phyloP scores from a whole-genome alignment of 768 basidiomycete species.

The Strobilomyces dryophilus region DNA sequence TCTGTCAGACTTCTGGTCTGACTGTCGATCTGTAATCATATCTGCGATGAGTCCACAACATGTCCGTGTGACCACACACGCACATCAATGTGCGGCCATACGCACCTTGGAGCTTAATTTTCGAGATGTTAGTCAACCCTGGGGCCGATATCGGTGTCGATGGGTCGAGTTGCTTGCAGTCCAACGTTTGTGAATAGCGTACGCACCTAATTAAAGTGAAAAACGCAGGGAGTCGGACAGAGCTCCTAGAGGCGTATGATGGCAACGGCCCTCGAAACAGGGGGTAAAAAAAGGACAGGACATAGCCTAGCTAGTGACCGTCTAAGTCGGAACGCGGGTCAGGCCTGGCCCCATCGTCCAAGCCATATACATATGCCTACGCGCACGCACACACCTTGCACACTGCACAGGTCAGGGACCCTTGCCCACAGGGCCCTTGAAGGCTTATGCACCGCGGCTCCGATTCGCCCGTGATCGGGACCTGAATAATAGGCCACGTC shows the following conservation, averaged over 20 bases:
- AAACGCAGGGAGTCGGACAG: not conserved
- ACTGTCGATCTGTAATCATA: not conserved
- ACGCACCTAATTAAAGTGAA: not conserved
- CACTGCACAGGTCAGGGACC: not conserved
- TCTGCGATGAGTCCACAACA: not conserved
- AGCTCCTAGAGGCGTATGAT: not conserved
- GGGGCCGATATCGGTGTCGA: no score
- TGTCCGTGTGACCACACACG: not conserved
- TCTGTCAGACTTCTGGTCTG: not conserved
- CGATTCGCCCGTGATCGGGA: conserved; percentile 1
- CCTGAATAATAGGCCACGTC: not conserved
- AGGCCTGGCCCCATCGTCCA: not conserved
- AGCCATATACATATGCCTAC: no score
- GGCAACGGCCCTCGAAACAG: not conserved
- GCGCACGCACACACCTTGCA: not conserved
- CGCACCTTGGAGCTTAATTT: not conserved
- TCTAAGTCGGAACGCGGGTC: no score
- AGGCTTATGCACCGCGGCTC: not conserved
- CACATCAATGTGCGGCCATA: not conserved
- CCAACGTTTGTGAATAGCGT: not conserved
- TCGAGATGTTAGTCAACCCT: not conserved
- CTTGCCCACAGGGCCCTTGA: not conserved
- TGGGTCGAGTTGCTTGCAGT: not conserved
- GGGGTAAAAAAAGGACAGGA: not conserved
- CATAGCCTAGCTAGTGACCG: no score